Conservation (phyloP, 2,329 filamentous ascomycete genomes). For the Cladophialophora bantiana region DNA sequence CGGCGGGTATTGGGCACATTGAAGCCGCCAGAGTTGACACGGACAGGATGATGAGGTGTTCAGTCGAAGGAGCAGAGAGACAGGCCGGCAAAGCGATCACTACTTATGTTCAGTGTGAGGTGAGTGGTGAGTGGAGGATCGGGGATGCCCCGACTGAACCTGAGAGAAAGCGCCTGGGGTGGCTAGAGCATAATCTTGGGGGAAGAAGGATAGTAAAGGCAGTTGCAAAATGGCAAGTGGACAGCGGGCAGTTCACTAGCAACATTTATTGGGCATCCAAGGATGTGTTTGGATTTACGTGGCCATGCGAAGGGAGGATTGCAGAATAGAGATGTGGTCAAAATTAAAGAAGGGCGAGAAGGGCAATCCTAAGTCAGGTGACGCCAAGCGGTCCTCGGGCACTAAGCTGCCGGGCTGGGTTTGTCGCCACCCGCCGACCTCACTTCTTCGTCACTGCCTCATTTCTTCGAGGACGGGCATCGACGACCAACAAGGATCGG, state of each 20-base stretch:
- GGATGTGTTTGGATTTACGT: conserved; percentile 11
- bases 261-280: neutral
- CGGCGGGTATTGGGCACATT: neutral
- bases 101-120: neutral
- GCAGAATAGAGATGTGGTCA: conserved; percentile 32
- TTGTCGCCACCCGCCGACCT: conserved; percentile 12
- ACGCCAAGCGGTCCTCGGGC: conserved; percentile 32
- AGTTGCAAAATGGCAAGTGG: conserved; percentile 13
- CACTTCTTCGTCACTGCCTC: conserved; percentile 12
- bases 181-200: neutral
- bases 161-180: neutral
- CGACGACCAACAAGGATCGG: too few species aligned
- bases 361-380: conserved; percentile 29
- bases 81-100: neutral
- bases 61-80: neutral
- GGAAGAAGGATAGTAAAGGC: neutral
- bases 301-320: neutral
- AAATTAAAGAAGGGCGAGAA: conserved; percentile 24
- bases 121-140: conserved; percentile 5
- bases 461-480: neutral
- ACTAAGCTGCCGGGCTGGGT: conserved; percentile 25
- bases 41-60: neutral
- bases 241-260: neutral
- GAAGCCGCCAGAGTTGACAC: neutral
- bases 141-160: neutral